A percentile compares a stretch with the other conserved stretches of the same genome.
Conservation (phyloP, 2,329 filamentous ascomycete genomes). For the Ascochyta pisi region DNA sequence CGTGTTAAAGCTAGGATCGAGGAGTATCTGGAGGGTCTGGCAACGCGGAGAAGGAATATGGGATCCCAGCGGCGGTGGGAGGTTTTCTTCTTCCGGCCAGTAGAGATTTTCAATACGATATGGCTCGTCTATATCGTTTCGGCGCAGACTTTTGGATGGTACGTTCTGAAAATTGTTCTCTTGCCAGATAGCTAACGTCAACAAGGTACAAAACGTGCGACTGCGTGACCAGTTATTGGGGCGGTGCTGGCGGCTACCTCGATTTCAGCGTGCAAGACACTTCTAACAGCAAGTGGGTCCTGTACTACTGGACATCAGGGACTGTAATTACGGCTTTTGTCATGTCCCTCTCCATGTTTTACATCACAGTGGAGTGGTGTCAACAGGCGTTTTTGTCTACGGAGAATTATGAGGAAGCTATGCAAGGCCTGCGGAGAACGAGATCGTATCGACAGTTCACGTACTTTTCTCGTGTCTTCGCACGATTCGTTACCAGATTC, state of each 20-base stretch:
- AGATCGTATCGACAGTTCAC: slow-evolving; percentile 31
- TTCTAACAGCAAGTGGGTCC: slow-evolving; percentile 38
- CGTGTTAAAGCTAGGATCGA: slow-evolving; percentile 6
- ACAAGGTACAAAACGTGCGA: slow-evolving; percentile 49
- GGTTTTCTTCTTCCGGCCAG: slow-evolving; percentile 38
- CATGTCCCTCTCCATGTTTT: slow-evolving; percentile 45
- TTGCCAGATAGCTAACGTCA: background rate
- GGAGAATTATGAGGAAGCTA: slow-evolving; percentile 38
- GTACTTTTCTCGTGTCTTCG: slow-evolving; percentile 15
- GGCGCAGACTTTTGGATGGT: slow-evolving; percentile 51
- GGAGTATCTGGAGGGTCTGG: slow-evolving; percentile 5
- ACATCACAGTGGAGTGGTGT: slow-evolving; percentile 48
- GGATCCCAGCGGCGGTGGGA: slow-evolving; percentile 28
- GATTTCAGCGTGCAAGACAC: slow-evolving; percentile 45
- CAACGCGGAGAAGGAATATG: slow-evolving; percentile 18
- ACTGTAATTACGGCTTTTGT: slow-evolving; percentile 38
- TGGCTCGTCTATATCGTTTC: slow-evolving; percentile 46
- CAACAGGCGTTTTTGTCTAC: slow-evolving; percentile 49
- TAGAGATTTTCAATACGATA: slow-evolving; percentile 47
- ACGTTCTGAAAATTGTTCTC: background rate
- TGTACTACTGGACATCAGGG: slow-evolving; percentile 42
- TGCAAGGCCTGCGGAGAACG: slow-evolving; percentile 35
- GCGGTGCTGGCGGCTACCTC: slow-evolving; percentile 51
- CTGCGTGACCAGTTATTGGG: slow-evolving; percentile 52
- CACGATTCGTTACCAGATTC: slow-evolving; percentile 17